phyloP scores from a whole-genome alignment of 441 rosid species.

The Theobroma grandiflorum region DNA sequence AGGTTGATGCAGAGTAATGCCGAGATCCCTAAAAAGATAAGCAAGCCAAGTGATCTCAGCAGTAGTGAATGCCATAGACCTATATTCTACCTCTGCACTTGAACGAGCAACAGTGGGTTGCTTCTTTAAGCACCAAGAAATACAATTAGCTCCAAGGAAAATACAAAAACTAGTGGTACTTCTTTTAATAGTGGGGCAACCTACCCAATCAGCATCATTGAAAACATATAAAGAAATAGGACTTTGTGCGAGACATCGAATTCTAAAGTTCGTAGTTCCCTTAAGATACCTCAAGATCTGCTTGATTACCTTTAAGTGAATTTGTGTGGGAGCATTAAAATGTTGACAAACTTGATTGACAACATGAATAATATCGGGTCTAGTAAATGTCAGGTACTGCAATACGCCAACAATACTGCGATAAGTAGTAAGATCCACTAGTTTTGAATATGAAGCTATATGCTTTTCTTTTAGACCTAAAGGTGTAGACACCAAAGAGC shows the following conservation, averaged over 20 bases:
- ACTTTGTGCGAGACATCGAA: neutral
- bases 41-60: neutral
- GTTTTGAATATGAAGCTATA: neutral
- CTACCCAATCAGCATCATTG: conserved; percentile 22
- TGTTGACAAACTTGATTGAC: neutral
- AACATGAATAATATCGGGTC: neutral
- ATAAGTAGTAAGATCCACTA: neutral
- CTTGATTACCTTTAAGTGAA: neutral
- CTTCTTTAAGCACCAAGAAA: neutral
- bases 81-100: neutral
- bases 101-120: neutral
- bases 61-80: neutral
- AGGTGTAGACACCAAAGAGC: neutral
- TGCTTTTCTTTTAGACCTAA: neutral
- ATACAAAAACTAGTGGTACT: conserved; percentile 16
- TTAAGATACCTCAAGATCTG: neutral
- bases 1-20: neutral
- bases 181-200: neutral
- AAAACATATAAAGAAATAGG: neutral
- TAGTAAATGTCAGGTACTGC: neutral
- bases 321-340: neutral
- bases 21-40: neutral
- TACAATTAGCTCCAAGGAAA: conserved; percentile 9
- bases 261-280: neutral
- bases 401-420: conserved; percentile 1